Conservation (phyloP, 805 yeast genomes). For the Lipomyces starkeyi region DNA sequence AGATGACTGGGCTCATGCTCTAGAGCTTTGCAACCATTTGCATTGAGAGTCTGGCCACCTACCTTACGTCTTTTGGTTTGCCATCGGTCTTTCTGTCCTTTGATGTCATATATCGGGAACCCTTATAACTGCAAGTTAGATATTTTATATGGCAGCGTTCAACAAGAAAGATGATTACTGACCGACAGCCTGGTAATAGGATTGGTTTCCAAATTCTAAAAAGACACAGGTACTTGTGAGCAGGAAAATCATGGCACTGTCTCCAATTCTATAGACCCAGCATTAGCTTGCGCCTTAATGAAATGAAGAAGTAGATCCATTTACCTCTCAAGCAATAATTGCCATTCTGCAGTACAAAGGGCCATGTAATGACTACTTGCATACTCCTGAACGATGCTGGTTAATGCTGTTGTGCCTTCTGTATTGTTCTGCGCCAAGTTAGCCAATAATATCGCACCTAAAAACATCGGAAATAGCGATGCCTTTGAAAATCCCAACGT, state of each 20-base stretch:
- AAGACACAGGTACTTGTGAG: slow-evolving; percentile 14
- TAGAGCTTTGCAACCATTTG: neutral
- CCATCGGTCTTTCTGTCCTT: neutral
- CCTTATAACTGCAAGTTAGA: slow-evolving; percentile 4
- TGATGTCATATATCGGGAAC: slow-evolving; percentile 10
- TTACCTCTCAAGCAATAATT: slow-evolving; percentile 22
- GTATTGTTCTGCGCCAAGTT: neutral
- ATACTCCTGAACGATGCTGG: slow-evolving; percentile 19
- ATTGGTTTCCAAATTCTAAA: neutral
- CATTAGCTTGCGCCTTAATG: neutral
- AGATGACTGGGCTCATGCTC: neutral
- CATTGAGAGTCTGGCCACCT: neutral
- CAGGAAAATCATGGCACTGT: slow-evolving; percentile 13
- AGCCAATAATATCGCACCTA: too few species aligned
- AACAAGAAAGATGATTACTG: neutral
- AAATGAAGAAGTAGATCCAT: neutral
- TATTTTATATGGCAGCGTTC: neutral
- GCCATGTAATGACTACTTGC: slow-evolving; percentile 23
- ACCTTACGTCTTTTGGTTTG: neutral
- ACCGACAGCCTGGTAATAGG: slow-evolving; percentile 26
- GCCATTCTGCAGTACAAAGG: slow-evolving; percentile 25
- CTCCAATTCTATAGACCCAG: slow-evolving; percentile 21
- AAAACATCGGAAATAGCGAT: neutral
- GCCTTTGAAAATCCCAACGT: slow-evolving; percentile 22
- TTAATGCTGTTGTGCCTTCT: slow-evolving; percentile 26